Evolutionary conservation across 495 filamentous ascomycete species (phyloP), one percentile per base, ranked within the genome.

Genomic region (Penicillium bialowiezense): DNA sequence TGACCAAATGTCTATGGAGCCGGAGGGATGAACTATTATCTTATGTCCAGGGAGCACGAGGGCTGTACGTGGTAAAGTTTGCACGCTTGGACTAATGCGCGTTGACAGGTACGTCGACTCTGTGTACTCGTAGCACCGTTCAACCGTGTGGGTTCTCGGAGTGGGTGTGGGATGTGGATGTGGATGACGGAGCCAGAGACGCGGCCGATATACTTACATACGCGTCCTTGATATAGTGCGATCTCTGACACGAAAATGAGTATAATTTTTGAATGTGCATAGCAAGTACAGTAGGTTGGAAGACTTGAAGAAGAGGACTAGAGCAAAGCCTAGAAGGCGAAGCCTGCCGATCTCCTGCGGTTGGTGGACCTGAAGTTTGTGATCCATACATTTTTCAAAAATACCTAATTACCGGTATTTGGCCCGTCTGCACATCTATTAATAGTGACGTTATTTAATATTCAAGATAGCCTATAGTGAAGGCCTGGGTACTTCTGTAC

Each of bases 131-230:
- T n/a, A n/a, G n/a, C n/a, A n/a, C n/a, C n/a, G n/a, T n/a, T n/a
- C n/a, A n/a, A n/a, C n/a, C n/a, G n/a, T 24, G 38, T 51, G 40
- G 48, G 32, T 38, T 31, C 28, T 15, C 14, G 20, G 24, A 36
- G 41, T 43, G 41, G 41, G 32, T 43, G 26, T 12, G 26, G 35
- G 48, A 4, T 3, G 8, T 8, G 23, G 23, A 26, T n/a, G n/a
- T n/a, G n/a, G n/a, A n/a, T 37, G 47, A 42, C 23, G 38, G 33
- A 39, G 37, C 15, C 38, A 17, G 35, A 44, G 45, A 54, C 51
- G 51, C 34, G 45, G 40, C n/a, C n/a, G n/a, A n/a, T n/a, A n/a
- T n/a, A n/a, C 49, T 34, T 31, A 38, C 32, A 38, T 54, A 54
- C 45, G 44, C 44, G 23, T 26, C 8, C 23, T 3, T 26, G 23